phyloP scores from a whole-genome alignment of 441 rosid species.

The Sinapis alba region DNA sequence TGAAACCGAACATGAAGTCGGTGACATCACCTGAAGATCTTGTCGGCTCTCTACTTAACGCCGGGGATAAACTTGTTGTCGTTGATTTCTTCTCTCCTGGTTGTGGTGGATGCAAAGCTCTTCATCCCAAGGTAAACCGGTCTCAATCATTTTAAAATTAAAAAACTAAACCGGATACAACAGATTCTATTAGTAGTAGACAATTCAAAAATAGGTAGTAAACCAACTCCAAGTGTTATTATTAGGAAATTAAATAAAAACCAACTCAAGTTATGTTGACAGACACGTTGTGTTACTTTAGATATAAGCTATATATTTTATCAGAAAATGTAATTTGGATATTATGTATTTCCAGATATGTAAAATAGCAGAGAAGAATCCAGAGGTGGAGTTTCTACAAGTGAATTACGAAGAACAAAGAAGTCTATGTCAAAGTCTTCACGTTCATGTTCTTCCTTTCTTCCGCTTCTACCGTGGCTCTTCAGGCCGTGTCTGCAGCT shows the following conservation, averaged over 20 bases:
- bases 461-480: slow-evolving; percentile 81
- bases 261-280: background rate
- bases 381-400: slow-evolving; percentile 70
- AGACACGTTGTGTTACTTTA: background rate
- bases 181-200: background rate
- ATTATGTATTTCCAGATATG: slow-evolving; percentile 48
- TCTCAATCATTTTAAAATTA: background rate
- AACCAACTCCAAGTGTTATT: background rate
- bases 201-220: background rate
- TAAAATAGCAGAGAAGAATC: slow-evolving; percentile 73
- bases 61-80: slow-evolving; percentile 72
- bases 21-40: slow-evolving; percentile 70
- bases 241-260: background rate
- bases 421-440: slow-evolving; percentile 78
- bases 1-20: slow-evolving; percentile 71
- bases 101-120: slow-evolving; percentile 89
- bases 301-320: background rate
- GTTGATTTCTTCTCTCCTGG: slow-evolving; percentile 90
- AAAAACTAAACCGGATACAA: slow-evolving; percentile 3
- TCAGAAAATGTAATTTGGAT: background rate
- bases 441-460: slow-evolving; percentile 81
- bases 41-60: slow-evolving; percentile 55
- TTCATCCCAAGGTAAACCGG: slow-evolving; percentile 73
- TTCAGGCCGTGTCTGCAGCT: slow-evolving; percentile 80
- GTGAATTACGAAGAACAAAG: slow-evolving; percentile 84